Evolutionary conservation across 2,329 filamentous ascomycete species (phyloP), one percentile per base, ranked within the genome.

Genomic region (Fusarium mexicanum): DNA sequence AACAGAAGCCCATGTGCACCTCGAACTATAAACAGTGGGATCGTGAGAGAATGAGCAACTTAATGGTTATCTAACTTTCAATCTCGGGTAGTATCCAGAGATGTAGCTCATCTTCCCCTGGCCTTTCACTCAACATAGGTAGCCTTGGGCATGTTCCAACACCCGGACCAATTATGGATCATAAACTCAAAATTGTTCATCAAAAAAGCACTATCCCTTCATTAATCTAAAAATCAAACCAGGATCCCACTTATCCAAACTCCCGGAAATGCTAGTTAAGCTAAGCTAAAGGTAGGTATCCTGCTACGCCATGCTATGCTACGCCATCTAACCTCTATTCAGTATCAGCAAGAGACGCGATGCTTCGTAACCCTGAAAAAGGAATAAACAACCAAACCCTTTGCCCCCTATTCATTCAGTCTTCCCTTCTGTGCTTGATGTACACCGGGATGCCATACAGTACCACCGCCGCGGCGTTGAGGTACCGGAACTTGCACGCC

Each of bases 381-480:
- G 35, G n/a, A 29, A 59, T 37, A 50, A 70, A 65, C 22, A 63
- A 47, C 57, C 51, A 60, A 68, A 41, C 48, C 43, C 41, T 58
- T 54, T 63, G 61, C 61, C 64, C 64, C 66, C 60, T 64, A 61
- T 70, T 61, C 64, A 74, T 57, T 73, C 64, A 75, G 51, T 73
- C 73, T 61, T 72, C 78, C 68, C 79, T 63, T 41, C 47, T 69
- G 63, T 69, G 79, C 54, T 82, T 84, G 74, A 98, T 86, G 83
- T 95, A 98, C 72, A 98, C 94, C 37, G 96, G 96, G 80, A 99
- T 92, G 22, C 96, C 96, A 85, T 98, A 99, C 61, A 98, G 92
- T 74, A 96, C 95, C 31, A 96, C 94, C 43, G 96, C 95, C 17
- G 96, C 96, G 2, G 95, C 96, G 78, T 98, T 99, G 76, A 99